phyloP scores from a whole-genome alignment of 1,284 basidiomycete genomes.

The Laetiporus sulphureus region DNA sequence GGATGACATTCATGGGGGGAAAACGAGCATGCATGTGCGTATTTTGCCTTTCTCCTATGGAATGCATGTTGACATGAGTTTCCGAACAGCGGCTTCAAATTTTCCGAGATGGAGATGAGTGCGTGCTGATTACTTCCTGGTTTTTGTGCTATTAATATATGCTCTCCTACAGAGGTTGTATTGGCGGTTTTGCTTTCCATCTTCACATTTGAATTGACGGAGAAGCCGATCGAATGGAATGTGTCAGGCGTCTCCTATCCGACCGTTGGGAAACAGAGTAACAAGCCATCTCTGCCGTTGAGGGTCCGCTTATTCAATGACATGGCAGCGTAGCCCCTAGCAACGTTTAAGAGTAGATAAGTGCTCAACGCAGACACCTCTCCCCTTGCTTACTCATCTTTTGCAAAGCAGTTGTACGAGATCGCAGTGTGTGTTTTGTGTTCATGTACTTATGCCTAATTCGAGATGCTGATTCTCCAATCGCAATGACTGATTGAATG shows the following conservation, averaged over 20 bases:
- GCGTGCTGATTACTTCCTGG: slow-evolving; percentile 7
- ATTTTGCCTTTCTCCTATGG: background rate
- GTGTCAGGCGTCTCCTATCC: slow-evolving; percentile 6
- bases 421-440: too few relatives aligned
- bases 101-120: slow-evolving; percentile 30
- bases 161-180: slow-evolving; percentile 2
- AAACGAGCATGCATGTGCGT: slow-evolving; percentile 28
- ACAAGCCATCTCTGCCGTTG: slow-evolving; percentile 5
- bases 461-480: too few relatives aligned
- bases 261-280: slow-evolving; percentile 3
- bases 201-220: slow-evolving; percentile 13
- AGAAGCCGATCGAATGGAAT: slow-evolving; percentile 8
- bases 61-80: background rate
- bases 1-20: slow-evolving; percentile 30
- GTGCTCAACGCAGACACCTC: too few relatives aligned
- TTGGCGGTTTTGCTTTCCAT: slow-evolving; percentile 5
- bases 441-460: too few relatives aligned
- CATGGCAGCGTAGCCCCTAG: too few relatives aligned
- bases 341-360: too few relatives aligned
- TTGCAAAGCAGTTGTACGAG: too few relatives aligned
- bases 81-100: slow-evolving; percentile 26
- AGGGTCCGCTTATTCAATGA: slow-evolving; percentile 1
- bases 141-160: background rate
- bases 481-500: too few relatives aligned
- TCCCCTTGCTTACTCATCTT: too few relatives aligned